Evolutionary conservation across 169 alveolate genomes (phyloP).

Genomic region (Fabrea salina): DNA sequence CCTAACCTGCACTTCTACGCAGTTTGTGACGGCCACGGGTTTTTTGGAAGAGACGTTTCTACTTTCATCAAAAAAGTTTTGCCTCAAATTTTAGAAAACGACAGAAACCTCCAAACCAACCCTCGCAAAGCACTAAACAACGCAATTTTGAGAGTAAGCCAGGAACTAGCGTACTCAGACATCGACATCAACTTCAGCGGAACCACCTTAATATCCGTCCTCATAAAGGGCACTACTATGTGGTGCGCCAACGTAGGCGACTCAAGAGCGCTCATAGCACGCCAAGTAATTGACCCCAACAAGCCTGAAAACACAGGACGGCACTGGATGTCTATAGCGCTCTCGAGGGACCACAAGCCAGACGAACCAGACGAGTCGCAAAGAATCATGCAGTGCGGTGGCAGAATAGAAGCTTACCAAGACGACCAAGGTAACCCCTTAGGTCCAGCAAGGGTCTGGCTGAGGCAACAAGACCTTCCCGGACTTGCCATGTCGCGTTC

Average conservation of each 20-base stretch:
- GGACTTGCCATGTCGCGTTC: conserved; percentile 73
- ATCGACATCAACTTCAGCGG: conserved; percentile 48
- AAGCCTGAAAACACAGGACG: neutral
- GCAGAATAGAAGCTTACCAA: conserved; percentile 58
- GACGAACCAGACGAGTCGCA: conserved; percentile 56
- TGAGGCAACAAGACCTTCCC: conserved; percentile 60
- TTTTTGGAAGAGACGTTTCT: conserved; percentile 82
- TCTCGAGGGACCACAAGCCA: conserved; percentile 77
- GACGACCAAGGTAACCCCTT: conserved; percentile 38
- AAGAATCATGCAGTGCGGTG: conserved; percentile 59
- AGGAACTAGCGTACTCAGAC: conserved; percentile 2
- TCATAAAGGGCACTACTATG: conserved; percentile 35
- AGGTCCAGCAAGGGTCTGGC: conserved; percentile 76
- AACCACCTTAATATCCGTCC: conserved; percentile 27
- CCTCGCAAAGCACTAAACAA: neutral
- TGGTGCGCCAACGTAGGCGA: conserved; percentile 76
- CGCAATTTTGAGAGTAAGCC: neutral
- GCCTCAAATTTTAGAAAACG: conserved; percentile 52
- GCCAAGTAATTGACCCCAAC: neutral
- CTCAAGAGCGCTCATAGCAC: conserved; percentile 67
- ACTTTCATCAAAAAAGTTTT: conserved; percentile 67
- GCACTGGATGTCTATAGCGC: conserved; percentile 35
- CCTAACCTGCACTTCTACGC: conserved; percentile 58
- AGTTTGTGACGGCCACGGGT: conserved; percentile 90
- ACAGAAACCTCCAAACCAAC: conserved; percentile 17